phyloP scores from a whole-genome alignment of 2,329 filamentous ascomycete species.

The Epichloe bromicola region DNA sequence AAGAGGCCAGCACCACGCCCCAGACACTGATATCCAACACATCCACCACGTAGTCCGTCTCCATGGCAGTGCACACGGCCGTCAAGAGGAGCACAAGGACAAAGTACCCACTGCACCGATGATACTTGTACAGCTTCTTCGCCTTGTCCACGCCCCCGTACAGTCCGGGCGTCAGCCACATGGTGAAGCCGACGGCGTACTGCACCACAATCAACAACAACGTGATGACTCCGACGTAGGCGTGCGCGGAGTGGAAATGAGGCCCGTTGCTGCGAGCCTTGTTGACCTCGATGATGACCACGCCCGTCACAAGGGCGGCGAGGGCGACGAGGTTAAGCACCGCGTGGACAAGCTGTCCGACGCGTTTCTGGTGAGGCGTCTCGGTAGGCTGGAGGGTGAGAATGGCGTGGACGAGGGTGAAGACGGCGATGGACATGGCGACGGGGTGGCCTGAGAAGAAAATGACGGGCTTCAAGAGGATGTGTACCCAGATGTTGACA shows the following conservation, averaged over 20 bases:
- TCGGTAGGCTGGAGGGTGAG: constrained; percentile 75
- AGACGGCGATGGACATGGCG: constrained; percentile 50
- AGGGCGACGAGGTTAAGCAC: constrained; percentile 54
- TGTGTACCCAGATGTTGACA: constrained; percentile 62
- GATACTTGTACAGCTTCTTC: constrained; percentile 81
- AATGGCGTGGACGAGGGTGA: constrained; percentile 66
- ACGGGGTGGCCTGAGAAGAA: constrained; percentile 87
- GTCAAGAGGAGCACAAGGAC: constrained; percentile 57
- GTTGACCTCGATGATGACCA: constrained; percentile 69
- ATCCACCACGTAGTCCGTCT: constrained; percentile 60
- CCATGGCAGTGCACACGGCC: constrained; percentile 61
- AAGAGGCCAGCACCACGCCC: constrained; percentile 53
- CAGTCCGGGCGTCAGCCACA: constrained; percentile 61
- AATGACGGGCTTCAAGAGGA: constrained; percentile 57
- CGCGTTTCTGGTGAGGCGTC: constrained; percentile 57
- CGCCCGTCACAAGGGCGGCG: constrained; percentile 47
- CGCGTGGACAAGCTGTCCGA: constrained; percentile 51
- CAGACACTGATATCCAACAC: constrained; percentile 63
- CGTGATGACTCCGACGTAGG: constrained; percentile 66
- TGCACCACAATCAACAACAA: constrained; percentile 60
- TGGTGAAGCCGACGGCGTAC: constrained; percentile 66
- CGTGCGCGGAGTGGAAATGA: constrained; percentile 74
- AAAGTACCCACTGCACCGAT: constrained; percentile 65
- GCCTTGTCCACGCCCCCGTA: constrained; percentile 72
- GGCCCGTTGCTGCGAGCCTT: constrained; percentile 54